These are phyloP conservation scores for Endoconidiophora laricicola DNA, from an alignment of 2,329 filamentous ascomycete species.

Conservation along the genomic window DNA sequence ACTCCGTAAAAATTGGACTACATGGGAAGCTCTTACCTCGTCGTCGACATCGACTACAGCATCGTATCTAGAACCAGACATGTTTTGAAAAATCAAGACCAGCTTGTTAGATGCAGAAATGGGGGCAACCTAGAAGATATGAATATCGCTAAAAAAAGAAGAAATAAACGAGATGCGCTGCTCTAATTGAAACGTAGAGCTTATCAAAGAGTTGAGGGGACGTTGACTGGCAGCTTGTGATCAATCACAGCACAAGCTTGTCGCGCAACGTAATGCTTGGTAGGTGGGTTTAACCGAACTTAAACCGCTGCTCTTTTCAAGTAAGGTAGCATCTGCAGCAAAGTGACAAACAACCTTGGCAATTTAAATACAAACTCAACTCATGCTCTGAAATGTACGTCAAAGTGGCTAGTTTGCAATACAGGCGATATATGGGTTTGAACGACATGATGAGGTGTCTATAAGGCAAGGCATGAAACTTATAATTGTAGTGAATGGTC, in stretches of 20 bases:
- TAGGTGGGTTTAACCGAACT: not conserved
- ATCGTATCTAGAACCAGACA: constrained; percentile 84
- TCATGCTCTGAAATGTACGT: too few relatives aligned
- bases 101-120: not conserved
- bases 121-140: not conserved
- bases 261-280: constrained; percentile 7
- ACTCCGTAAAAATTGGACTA: not conserved
- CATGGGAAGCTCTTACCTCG: constrained; percentile 43
- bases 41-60: constrained; percentile 95
- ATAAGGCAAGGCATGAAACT: too few relatives aligned
- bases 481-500: too few relatives aligned
- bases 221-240: not conserved
- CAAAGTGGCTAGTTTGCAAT: too few relatives aligned
- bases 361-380: too few relatives aligned
- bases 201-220: not conserved
- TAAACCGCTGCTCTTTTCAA: not conserved
- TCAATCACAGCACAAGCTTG: not conserved
- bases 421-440: too few relatives aligned
- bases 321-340: too few relatives aligned
- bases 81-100: constrained; percentile 22
- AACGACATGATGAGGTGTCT: too few relatives aligned
- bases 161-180: not conserved
- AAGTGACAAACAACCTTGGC: too few relatives aligned
- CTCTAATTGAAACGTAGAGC: too few relatives aligned
- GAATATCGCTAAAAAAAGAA: not conserved